These are phyloP conservation scores for Globisporangium recalcitrans DNA, from an alignment of 352 stramenopile genomes.

Conservation along the genomic window DNA sequence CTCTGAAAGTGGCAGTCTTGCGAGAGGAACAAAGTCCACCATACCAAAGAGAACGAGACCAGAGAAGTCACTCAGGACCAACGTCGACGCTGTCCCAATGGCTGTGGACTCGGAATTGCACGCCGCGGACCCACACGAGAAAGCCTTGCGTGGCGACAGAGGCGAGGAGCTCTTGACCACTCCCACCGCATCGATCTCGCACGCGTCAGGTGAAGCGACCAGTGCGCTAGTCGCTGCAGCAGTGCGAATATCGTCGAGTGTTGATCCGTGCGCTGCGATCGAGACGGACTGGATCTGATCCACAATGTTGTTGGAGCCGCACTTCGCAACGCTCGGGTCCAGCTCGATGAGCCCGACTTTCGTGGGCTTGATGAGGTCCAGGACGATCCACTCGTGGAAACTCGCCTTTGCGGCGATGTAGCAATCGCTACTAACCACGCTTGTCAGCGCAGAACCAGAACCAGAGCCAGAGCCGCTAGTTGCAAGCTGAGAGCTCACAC, in stretches of 20 bases:
- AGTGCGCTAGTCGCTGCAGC: constrained; percentile 14
- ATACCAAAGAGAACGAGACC: constrained; percentile 45
- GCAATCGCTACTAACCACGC: constrained; percentile 23
- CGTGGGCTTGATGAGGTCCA: constrained; percentile 40
- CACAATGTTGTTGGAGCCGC: constrained; percentile 23
- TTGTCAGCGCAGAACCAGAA: constrained; percentile 26
- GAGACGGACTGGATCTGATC: constrained; percentile 32
- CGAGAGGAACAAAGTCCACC: constrained; percentile 28
- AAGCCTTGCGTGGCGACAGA: constrained; percentile 18
- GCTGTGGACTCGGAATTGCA: constrained; percentile 25
- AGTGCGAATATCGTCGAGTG: constrained; percentile 28
- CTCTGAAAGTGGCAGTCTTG: constrained; percentile 38
- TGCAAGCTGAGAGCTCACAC: constrained; percentile 48
- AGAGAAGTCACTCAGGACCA: constrained; percentile 50
- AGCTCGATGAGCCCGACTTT: constrained; percentile 52
- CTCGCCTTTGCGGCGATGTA: constrained; percentile 37
- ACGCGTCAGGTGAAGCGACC: constrained; percentile 9
- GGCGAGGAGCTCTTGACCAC: not conserved
- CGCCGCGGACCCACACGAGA: constrained; percentile 24
- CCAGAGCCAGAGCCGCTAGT: constrained; percentile 33
- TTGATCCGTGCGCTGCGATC: constrained; percentile 35
- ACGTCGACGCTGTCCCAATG: constrained; percentile 11
- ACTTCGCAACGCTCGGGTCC: constrained; percentile 32
- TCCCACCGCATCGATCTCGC: constrained; percentile 24
- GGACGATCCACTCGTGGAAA: constrained; percentile 64